Conservation (phyloP, 352 stramenopile species). For the Phytophthora cactorum region DNA sequence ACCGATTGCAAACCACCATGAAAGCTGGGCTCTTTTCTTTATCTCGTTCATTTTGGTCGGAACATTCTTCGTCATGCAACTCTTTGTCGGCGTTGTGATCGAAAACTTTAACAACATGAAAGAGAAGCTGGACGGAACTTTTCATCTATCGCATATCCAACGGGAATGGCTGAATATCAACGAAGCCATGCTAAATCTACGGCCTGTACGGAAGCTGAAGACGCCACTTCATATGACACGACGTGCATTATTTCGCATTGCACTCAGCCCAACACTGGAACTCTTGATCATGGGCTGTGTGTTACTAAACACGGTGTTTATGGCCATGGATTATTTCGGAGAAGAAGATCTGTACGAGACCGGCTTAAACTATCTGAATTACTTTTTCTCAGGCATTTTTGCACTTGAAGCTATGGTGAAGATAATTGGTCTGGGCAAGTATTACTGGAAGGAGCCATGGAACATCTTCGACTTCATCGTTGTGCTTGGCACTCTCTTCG, state of each 20-base stretch:
- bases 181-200: slow-evolving; percentile 58
- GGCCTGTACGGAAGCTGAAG: slow-evolving; percentile 47
- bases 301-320: slow-evolving; percentile 85
- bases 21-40: slow-evolving; percentile 86
- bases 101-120: slow-evolving; percentile 92
- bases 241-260: slow-evolving; percentile 47
- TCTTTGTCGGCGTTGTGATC: slow-evolving; percentile 95
- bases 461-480: slow-evolving; percentile 88
- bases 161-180: slow-evolving; percentile 78
- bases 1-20: slow-evolving; percentile 78
- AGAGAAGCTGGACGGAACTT: slow-evolving; percentile 62
- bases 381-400: slow-evolving; percentile 87
- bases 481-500: slow-evolving; percentile 53
- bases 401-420: slow-evolving; percentile 84
- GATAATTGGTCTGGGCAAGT: slow-evolving; percentile 71
- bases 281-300: slow-evolving; percentile 84
- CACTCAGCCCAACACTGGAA: slow-evolving; percentile 71
- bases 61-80: slow-evolving; percentile 92
- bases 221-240: slow-evolving; percentile 49
- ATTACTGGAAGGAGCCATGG: slow-evolving; percentile 85
- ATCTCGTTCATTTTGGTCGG: slow-evolving; percentile 91
- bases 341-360: slow-evolving; percentile 70
- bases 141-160: slow-evolving; percentile 76
- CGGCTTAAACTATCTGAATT: slow-evolving; percentile 78
- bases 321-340: slow-evolving; percentile 88